Conservation (phyloP, 495 filamentous ascomycete species). For the Rhypophila decipiens region DNA sequence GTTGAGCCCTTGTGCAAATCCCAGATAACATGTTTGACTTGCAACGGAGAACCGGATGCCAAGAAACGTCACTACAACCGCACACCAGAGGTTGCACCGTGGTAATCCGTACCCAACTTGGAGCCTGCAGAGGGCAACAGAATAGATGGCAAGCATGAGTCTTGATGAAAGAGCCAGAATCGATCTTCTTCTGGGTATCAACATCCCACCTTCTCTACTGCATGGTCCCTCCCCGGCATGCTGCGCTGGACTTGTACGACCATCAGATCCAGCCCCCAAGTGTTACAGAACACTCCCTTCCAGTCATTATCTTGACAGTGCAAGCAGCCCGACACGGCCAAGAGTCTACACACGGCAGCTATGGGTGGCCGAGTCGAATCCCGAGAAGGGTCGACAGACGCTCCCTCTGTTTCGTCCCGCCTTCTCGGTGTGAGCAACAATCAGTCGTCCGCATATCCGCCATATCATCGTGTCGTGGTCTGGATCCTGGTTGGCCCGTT, state of each 20-base stretch:
- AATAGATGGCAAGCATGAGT: conserved; percentile 7
- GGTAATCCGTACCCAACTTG: too few relatives aligned
- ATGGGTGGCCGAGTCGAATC: conserved; percentile 3
- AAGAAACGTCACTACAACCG: not conserved
- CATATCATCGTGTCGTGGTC: conserved; percentile 3
- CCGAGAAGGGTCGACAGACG: conserved; percentile 3
- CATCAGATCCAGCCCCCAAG: not conserved
- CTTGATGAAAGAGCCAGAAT: conserved; percentile 5
- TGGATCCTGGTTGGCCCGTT: conserved; percentile 3
- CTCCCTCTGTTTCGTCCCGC: conserved; percentile 17
- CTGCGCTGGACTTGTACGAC: not conserved
- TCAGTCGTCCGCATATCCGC: conserved; percentile 9
- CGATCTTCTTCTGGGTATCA: conserved; percentile 10
- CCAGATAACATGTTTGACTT: not conserved
- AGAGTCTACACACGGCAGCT: not conserved
- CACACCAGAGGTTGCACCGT: too few relatives aligned
- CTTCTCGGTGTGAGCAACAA: conserved; percentile 21
- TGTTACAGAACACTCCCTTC: conserved; percentile 5
- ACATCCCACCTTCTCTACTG: conserved; percentile 10
- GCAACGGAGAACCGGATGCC: conserved; percentile 2
- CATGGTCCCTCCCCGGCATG: conserved; percentile 3
- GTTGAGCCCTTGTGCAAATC: not conserved
- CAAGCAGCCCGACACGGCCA: conserved; percentile 4
- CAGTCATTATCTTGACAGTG: not conserved
- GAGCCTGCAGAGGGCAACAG: too few relatives aligned